A percentile compares a stretch with the other conserved stretches of the same genome.
These are phyloP conservation scores for Beauveria varroae DNA, from an alignment of 2,329 filamentous ascomycete genomes.

Conservation along the genomic window DNA sequence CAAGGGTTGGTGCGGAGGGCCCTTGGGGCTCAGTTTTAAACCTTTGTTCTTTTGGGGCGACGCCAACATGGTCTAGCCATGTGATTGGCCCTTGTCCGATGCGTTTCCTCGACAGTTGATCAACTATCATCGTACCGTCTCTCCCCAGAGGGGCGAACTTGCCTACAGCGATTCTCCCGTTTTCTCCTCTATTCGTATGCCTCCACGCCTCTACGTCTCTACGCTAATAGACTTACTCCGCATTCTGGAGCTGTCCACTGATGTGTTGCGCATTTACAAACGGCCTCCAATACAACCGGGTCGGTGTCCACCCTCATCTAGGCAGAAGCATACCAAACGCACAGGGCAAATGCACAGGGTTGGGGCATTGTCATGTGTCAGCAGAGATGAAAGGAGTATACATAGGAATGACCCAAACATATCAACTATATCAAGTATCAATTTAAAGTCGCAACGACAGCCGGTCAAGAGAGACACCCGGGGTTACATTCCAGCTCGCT, in stretches of 20 bases:
- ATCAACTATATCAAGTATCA: no score
- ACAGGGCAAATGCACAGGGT: no score
- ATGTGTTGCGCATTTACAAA: not conserved
- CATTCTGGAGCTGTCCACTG: not conserved
- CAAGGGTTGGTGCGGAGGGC: not conserved
- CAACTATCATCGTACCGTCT: not conserved
- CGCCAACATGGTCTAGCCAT: no score
- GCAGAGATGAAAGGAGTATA: no score
- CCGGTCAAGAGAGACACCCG: not conserved
- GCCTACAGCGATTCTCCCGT: not conserved
- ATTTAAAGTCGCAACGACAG: not conserved
- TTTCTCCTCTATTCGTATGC: not conserved
- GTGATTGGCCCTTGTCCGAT: not conserved
- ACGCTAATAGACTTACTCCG: not conserved
- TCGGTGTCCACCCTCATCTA: not conserved
- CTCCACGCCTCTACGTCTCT: not conserved
- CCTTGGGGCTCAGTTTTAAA: no score
- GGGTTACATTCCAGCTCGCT: not conserved
- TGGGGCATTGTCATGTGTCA: no score
- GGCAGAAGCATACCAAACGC: not conserved
- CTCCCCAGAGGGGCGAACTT: not conserved
- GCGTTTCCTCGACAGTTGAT: not conserved
- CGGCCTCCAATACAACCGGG: not conserved
- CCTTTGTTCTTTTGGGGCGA: not conserved
- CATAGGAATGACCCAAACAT: no score